Evolutionary conservation across 2,329 filamentous ascomycete genomes (phyloP).

Genomic region (Daldinia eschscholtzii): DNA sequence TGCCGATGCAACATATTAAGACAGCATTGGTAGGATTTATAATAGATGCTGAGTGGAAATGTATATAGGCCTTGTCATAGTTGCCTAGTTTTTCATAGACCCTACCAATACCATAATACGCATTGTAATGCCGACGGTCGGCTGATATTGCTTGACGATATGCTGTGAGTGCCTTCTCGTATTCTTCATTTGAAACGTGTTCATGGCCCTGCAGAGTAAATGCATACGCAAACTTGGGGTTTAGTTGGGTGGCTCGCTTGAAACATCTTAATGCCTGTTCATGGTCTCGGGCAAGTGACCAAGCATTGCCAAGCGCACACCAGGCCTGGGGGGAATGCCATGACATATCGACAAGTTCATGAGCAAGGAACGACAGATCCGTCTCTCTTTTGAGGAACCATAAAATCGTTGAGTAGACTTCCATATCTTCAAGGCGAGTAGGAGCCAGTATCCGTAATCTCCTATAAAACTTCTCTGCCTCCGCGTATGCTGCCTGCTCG

Average conservation of each 20-base stretch:
- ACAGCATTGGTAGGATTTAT: slow-evolving; percentile 97
- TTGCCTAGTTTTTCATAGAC: slow-evolving; percentile 93
- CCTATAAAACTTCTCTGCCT: slow-evolving; percentile 88
- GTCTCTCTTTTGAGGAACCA: slow-evolving; percentile 97
- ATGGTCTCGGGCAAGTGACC: slow-evolving; percentile 91
- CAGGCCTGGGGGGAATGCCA: slow-evolving; percentile 94
- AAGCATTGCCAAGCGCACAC: slow-evolving; percentile 95
- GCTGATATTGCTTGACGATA: slow-evolving; percentile 89
- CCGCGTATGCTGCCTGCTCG: slow-evolving; percentile 86
- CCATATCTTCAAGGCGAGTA: slow-evolving; percentile 91
- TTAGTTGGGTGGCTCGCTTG: slow-evolving; percentile 90
- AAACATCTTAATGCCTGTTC: slow-evolving; percentile 96
- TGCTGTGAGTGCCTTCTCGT: slow-evolving; percentile 89
- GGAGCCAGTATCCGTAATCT: slow-evolving; percentile 84
- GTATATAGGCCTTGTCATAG: slow-evolving; percentile 89
- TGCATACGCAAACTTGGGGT: slow-evolving; percentile 92
- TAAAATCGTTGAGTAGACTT: slow-evolving; percentile 98
- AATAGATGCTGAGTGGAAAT: slow-evolving; percentile 86
- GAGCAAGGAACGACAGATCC: slow-evolving; percentile 90
- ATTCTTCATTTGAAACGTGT: slow-evolving; percentile 95
- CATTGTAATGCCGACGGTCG: slow-evolving; percentile 93
- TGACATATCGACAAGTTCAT: slow-evolving; percentile 87
- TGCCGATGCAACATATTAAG: slow-evolving; percentile 90
- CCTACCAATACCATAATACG: slow-evolving; percentile 90
- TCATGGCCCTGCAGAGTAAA: slow-evolving; percentile 97